Base-by-base conservation (phyloP, 805 yeast genomes). In the Myxozyma udenii region DNA sequence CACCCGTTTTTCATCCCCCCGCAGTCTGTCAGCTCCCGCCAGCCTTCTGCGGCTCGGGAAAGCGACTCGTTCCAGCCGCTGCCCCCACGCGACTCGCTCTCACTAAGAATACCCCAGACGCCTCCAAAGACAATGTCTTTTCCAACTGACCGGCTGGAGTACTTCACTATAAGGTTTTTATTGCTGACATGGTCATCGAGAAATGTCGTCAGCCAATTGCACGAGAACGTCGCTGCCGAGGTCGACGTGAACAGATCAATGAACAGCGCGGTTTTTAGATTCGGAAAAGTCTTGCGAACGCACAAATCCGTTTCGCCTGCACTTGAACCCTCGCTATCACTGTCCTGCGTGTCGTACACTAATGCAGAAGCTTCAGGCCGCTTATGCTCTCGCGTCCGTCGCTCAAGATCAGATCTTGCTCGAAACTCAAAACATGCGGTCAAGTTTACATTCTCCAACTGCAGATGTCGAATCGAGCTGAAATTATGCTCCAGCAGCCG, bases 371-470 rank as follows among this genome's bases (percentile, higher is more conserved):
- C 9, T 9, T 28, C 9, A 28, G 9, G 9, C 33, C 33, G 33
- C 9, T 28, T 28, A n/a, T n/a, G n/a, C n/a, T n/a, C n/a, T n/a
- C n/a, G n/a, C 14, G 33, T 9, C 9, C 14, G 33, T 14, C 9
- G 14, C 9, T 9, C 9, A 9, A 28, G 9, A 28, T 28, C 33
- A 28, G 33, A 28, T 28, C 33, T 28, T 9, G 42, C 25, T 22
- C 50, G 35, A n/a, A 54, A 51, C 22, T 54, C 58, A 38, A 55
- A 55, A 28, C 58, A 55, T 5, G 36, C 53, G 3, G 56, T 39
- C 24, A 55, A 36, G 38, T 55, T 55, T 11, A 51, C 58, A 24
- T 55, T 55, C 36, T 55, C 58, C 18, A 55, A 36, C 25, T 48
- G 57, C n/a, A 55, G 43, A 40, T 26, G 30, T 23, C 37, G 35